Conservation (phyloP, 2,329 filamentous ascomycete genomes). For the Penicillium decumbens region DNA sequence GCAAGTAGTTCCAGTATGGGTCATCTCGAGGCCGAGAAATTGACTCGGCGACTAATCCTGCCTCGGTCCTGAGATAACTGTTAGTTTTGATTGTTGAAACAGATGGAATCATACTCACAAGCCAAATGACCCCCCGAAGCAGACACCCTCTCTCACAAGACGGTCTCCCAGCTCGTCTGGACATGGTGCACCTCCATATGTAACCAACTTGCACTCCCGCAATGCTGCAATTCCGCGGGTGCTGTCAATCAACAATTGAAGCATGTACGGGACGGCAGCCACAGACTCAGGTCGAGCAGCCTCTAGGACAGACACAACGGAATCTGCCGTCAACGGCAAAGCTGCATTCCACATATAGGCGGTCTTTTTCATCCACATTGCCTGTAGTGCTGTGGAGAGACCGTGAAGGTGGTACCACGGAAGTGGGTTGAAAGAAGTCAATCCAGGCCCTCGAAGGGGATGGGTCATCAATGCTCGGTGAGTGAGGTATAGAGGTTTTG, state of each 20-base stretch:
- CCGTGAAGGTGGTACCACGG: conserved; percentile 47
- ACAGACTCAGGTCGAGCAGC: conserved; percentile 39
- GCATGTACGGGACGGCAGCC: conserved; percentile 41
- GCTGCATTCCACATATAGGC: conserved; percentile 42
- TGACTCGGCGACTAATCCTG: conserved; percentile 43
- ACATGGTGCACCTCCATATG: conserved; percentile 40
- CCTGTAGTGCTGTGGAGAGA: conserved; percentile 40
- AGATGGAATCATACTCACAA: conserved; percentile 28
- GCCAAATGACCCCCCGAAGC: conserved; percentile 40
- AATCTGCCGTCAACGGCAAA: conserved; percentile 38
- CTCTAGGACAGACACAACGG: conserved; percentile 35
- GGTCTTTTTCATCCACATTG: conserved; percentile 44
- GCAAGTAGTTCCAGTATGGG: conserved; percentile 44
- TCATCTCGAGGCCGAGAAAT: conserved; percentile 37
- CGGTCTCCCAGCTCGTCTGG: conserved; percentile 43
- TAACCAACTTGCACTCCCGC: conserved; percentile 38
- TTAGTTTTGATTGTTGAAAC: background rate
- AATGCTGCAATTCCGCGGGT: conserved; percentile 36
- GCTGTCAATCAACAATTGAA: conserved; percentile 40
- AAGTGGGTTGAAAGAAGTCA: conserved; percentile 43
- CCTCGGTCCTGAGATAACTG: conserved; percentile 36
- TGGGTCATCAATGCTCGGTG: conserved; percentile 40
- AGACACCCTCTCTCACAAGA: conserved; percentile 36
- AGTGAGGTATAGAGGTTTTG: conserved; percentile 45
- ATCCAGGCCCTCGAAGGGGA: conserved; percentile 33